Base-by-base conservation (phyloP, 2,329 filamentous ascomycete species). In the Ceratocystis papillata region DNA sequence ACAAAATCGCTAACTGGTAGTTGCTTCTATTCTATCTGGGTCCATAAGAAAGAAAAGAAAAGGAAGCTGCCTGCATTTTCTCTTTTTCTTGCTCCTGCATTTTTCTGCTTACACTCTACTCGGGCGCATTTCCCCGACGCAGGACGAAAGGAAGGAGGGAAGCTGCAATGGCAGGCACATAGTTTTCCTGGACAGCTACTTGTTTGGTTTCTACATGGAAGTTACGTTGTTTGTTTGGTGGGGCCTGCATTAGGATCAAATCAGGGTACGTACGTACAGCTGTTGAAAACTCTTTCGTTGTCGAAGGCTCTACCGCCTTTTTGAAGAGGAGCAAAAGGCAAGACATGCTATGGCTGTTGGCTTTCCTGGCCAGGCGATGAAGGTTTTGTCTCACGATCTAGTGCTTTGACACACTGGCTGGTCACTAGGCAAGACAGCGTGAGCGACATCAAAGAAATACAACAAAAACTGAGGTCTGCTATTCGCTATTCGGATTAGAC, bases 191-290 rank as follows among this genome's bases (percentile, higher is more conserved):
- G 5, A 12, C 48, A 53, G 7, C 20, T 53, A 6, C 48, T 53
- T 25, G 48, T 53, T 53, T 53, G 8, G 48, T 53, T 53, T 53
- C 20, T 25, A 53, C 4, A 53, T 53, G 48, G 48, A 53, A 53
- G 20, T 25, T 53, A 25, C 48, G 20, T 25, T 53, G 48, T 53
- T 50, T 50, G 46, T 50, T 53, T 53, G 12, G 15, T 25, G 20
- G 48, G 12, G 3, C 48, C 20, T 22, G 8, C 2, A 8, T 15
- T 12, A 53, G 48, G 20, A 22, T 22, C 33, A 2, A 7, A 22
- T 22, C 33, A 3, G 33, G 46, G 46, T 20, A 10, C 20, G 48
- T 25, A 25, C 1, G 48, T 53, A 25, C 25, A 53, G 20, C 12
- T 53, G 20, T 7, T 25, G 33, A 37, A 37, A 37, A 37, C 33